Evolutionary conservation across 2,329 filamentous ascomycete genomes (phyloP), one percentile per base, ranked within the genome.

Genomic region (Xylaria sp.): DNA sequence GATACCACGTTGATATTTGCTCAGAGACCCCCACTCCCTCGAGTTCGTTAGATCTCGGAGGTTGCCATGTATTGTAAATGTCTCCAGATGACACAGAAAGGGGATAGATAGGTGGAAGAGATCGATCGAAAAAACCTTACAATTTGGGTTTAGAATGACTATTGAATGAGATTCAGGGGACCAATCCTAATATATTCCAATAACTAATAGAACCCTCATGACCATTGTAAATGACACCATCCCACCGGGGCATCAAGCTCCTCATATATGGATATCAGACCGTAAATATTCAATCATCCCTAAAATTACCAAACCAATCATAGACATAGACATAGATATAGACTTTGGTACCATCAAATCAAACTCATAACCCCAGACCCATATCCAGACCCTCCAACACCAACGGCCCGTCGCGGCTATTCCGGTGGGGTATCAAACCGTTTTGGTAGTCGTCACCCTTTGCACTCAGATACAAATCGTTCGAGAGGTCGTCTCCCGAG

Each of bases 401-500:
- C 17, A 75, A 54, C n/a, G 66, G 67, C n/a, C 74, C 74, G 13
- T 77, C 75, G 28, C 74, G 74, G 31, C 72, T 73, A 23, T 72
- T 71, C 38, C 73, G 68, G 31, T 58, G 65, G 15, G 49, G 31
- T n/a, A 68, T 42, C 59, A 63, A 63, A 40, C 74, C 74, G 62
- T 69, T 77, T 61, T 77, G 75, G 62, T 79, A 82, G 57, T 82
- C 81, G 23, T 82, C 73, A 60, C 77, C 80, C 38, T 78, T 78
- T 53, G 84, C 79, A 62, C 80, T 79, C 13, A 86, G 74, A 23
- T 84, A 82, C 63, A 86, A 72, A 63, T 86, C 83, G 36, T 81
- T 82, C 6, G 83, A 78, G 3, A 84, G 77, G 57, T 89, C 87
- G 56, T 88, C 87, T 1, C 81, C 83, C 0, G 86, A 87, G 77